phyloP scores from a whole-genome alignment of 108 stramenopile species.

The Pelagomonas calceolata region DNA sequence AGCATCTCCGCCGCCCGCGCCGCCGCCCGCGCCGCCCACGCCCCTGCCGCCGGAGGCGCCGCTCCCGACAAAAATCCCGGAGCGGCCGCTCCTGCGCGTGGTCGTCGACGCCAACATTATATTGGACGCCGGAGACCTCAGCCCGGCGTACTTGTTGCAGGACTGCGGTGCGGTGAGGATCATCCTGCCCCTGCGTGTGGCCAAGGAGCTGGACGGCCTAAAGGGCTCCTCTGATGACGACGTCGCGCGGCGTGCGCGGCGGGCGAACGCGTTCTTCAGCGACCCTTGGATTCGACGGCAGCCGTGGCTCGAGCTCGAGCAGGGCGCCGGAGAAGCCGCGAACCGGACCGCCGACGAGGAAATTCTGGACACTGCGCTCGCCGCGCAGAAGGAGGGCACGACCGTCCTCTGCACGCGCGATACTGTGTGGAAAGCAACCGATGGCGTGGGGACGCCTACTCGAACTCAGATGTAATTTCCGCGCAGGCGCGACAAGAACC shows the following conservation, averaged over 20 bases:
- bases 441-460: too few relatives aligned
- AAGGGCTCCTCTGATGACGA: not conserved
- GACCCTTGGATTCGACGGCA: not conserved
- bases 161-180: not conserved
- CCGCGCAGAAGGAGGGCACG: too few relatives aligned
- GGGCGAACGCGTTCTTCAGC: not conserved
- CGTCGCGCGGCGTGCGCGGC: not conserved
- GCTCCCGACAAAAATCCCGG: too few relatives aligned
- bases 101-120: not conserved
- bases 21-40: too few relatives aligned
- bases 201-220: not conserved
- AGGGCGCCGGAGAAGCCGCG: not conserved
- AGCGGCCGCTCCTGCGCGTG: not conserved
- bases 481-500: not conserved
- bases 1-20: too few relatives aligned
- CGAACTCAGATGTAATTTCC: too few relatives aligned
- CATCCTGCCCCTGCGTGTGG: not conserved
- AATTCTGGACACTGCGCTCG: not conserved
- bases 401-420: too few relatives aligned
- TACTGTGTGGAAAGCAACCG: too few relatives aligned
- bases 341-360: not conserved
- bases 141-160: not conserved
- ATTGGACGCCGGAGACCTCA: not conserved
- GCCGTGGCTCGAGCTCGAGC: not conserved
- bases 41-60: too few relatives aligned